A percentile compares a stretch with the other conserved stretches of the same genome.
phyloP scores from a whole-genome alignment of 805 yeast genomes.

The Saccharomycopsis sp. region DNA sequence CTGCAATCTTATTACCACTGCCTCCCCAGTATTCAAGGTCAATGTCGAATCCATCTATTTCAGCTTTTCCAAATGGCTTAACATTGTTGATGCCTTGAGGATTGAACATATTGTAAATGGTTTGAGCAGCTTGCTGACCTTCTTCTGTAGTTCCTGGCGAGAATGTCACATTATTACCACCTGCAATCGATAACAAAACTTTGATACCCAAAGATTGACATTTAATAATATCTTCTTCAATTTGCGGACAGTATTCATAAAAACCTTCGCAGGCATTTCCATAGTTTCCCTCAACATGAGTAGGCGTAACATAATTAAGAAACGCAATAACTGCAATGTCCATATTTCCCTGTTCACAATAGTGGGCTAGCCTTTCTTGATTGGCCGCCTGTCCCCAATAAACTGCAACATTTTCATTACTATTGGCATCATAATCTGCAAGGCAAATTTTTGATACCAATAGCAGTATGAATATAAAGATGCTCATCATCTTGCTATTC shows the following conservation, averaged over 20 bases:
- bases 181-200: conserved; percentile 68
- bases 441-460: too few relatives aligned
- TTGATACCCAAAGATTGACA: conserved; percentile 77
- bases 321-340: conserved; percentile 30
- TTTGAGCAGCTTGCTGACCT: conserved; percentile 53
- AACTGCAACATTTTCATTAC: conserved; percentile 45
- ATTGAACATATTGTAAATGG: conserved; percentile 57
- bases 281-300: conserved; percentile 32
- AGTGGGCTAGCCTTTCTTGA: conserved; percentile 37
- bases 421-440: too few relatives aligned
- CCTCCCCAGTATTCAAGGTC: conserved; percentile 26
- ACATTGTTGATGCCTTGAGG: conserved; percentile 32
- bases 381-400: conserved; percentile 67
- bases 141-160: conserved; percentile 67
- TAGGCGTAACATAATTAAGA: conserved; percentile 36
- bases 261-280: conserved; percentile 34
- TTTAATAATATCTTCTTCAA: conserved; percentile 60
- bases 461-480: too few relatives aligned
- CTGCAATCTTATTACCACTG: conserved; percentile 43
- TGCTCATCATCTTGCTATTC: too few relatives aligned
- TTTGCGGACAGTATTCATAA: conserved; percentile 28
- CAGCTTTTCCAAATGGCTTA: conserved; percentile 11
- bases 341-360: conserved; percentile 47
- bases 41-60: conserved; percentile 17
- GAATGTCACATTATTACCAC: conserved; percentile 54